phyloP scores from a whole-genome alignment of 768 basidiomycete genomes.

The Tremella fuciformis region DNA sequence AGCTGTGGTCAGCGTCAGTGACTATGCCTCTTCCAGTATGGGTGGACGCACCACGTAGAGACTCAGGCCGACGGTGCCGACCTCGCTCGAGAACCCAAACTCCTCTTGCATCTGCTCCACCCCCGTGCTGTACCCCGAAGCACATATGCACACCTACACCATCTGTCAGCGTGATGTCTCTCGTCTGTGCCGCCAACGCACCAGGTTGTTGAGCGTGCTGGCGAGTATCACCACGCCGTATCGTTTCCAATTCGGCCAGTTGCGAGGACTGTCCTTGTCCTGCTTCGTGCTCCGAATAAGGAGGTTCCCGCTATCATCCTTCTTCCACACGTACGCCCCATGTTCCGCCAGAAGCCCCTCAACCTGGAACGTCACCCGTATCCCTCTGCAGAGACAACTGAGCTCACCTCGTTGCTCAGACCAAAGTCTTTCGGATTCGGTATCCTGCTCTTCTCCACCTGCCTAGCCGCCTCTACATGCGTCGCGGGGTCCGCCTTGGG shows the following conservation, averaged over 20 bases:
- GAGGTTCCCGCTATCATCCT: slow-evolving; percentile 26
- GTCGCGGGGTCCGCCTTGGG: no score
- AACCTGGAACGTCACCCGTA: background rate
- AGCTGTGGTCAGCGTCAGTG: slow-evolving; percentile 13
- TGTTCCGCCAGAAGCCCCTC: slow-evolving; percentile 12
- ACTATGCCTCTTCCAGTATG: background rate
- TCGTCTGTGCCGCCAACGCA: slow-evolving; percentile 9
- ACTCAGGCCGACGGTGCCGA: slow-evolving; percentile 30
- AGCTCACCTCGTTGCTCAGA: slow-evolving; percentile 4
- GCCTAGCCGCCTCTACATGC: no score
- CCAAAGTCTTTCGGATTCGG: background rate
- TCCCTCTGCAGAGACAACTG: no score
- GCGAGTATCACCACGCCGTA: slow-evolving; percentile 29
- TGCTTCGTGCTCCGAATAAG: slow-evolving; percentile 20
- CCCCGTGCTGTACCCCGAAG: slow-evolving; percentile 32
- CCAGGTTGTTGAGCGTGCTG: slow-evolving; percentile 29
- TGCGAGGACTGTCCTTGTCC: slow-evolving; percentile 29
- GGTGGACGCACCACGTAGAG: slow-evolving; percentile 30
- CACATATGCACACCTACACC: slow-evolving; percentile 29
- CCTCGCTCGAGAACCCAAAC: slow-evolving; percentile 25
- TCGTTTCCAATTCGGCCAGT: slow-evolving; percentile 34
- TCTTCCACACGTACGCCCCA: slow-evolving; percentile 20
- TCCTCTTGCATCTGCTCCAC: slow-evolving; percentile 33
- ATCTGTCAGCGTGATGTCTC: background rate
- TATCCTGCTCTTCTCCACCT: no score